Base-by-base conservation (phyloP, 1,284 basidiomycete genomes). In the Rhizoctonia solani region DNA sequence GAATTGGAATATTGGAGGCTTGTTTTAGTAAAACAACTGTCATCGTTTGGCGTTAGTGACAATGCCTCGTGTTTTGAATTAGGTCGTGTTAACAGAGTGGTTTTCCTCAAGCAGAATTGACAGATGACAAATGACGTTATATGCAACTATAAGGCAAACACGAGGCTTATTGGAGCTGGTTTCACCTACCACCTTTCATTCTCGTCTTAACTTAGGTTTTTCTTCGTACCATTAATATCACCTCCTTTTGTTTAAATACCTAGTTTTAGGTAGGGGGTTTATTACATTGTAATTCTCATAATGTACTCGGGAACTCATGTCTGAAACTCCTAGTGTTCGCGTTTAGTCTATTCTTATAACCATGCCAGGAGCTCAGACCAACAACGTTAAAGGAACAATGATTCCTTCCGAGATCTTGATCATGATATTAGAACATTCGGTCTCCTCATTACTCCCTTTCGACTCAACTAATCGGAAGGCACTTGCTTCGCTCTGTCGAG, bases 401-500 rank as follows among this genome's bases (percentile, higher is more conserved):
- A 27, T 54, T 34, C 61, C 61, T 5, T 46, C 52, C 19, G 61
- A 66, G 29, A 66, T 66, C 2, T n/a, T 66, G 3, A 41, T 37
- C 11, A 66, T 66, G 14, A 54, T 66, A 30, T 8, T 66, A 2
- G 29, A 66, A 14, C 9, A 49, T 14, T 25, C 50, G 11, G 21
- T 27, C n/a, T 11, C 32, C 1, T 37, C 47, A 4, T 29, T 65
- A 16, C 46, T 42, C 25, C 47, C 52, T n/a, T 32, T 29, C 30
- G 19, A 54, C 16, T 34, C 50, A 30, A 41, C 37, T 13, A 34
- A 29, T 21, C 41, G 27, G 30, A 29, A 29, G 30, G 23, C 41
- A 11, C 52, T 66, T 41, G 50, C 61, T 21, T 44, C 39, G 27
- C 50, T 66, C 6, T 66, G 61, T 27, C 34, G 49, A 13, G n/a